These are phyloP conservation scores for Aspergillus funiculosus DNA, from an alignment of 495 filamentous ascomycete species.

Conservation along the genomic window DNA sequence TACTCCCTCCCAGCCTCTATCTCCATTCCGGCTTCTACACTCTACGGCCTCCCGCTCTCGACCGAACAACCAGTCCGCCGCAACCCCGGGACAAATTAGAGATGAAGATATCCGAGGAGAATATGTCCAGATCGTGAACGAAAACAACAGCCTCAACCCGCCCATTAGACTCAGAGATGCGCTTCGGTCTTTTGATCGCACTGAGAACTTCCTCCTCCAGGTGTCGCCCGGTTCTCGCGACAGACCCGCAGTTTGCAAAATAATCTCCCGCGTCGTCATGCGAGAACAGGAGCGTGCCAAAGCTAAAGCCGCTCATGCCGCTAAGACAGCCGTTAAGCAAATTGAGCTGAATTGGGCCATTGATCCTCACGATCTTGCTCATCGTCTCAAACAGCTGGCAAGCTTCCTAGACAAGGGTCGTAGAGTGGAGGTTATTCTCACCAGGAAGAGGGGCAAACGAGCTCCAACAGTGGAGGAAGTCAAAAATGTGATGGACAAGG, in stretches of 20 bases:
- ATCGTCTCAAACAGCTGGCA: constrained; percentile 53
- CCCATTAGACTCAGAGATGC: constrained; percentile 38
- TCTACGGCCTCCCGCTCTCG: constrained; percentile 9
- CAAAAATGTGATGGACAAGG: constrained; percentile 36
- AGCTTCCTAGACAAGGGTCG: constrained; percentile 59
- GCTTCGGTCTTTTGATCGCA: constrained; percentile 44
- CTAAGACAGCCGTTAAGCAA: constrained; percentile 50
- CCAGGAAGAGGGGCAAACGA: constrained; percentile 41
- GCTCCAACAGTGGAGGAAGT: constrained; percentile 39
- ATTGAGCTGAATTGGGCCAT: constrained; percentile 85
- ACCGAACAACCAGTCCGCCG: constrained; percentile 6
- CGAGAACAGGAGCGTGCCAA: constrained; percentile 38
- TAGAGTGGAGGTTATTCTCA: constrained; percentile 57
- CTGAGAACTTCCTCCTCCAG: constrained; percentile 51
- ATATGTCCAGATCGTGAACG: constrained; percentile 51
- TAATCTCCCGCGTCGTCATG: constrained; percentile 48
- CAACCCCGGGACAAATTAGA: constrained; percentile 19
- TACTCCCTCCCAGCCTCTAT: constrained; percentile 3
- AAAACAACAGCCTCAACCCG: constrained; percentile 42
- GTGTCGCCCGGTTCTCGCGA: constrained; percentile 37
- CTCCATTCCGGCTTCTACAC: constrained; percentile 16
- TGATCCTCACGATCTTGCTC: constrained; percentile 56
- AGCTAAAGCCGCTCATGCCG: constrained; percentile 33
- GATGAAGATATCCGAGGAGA: constrained; percentile 52
- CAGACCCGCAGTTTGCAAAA: constrained; percentile 56